phyloP scores from a whole-genome alignment of 495 filamentous ascomycete genomes.

The Cladorrhinum samala region DNA sequence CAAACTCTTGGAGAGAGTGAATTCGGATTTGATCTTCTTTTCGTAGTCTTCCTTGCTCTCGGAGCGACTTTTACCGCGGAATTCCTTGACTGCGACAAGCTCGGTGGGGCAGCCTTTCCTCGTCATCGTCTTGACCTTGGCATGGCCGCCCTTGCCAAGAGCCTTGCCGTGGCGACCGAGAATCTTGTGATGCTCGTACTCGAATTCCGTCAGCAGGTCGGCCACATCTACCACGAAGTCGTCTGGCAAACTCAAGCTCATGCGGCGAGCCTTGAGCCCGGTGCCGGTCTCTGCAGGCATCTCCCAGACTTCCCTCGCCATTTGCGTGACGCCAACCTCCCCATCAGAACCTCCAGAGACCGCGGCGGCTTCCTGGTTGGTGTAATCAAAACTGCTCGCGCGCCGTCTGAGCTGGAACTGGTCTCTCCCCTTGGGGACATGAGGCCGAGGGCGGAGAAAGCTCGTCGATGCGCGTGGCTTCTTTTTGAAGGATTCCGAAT shows the following conservation, averaged over 20 bases:
- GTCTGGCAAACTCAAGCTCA: conserved; percentile 57
- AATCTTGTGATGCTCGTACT: conserved; percentile 48
- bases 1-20: conserved; percentile 66
- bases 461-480: conserved; percentile 46
- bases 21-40: conserved; percentile 77
- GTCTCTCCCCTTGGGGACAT: conserved; percentile 15
- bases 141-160: conserved; percentile 67
- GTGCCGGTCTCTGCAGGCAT: conserved; percentile 54
- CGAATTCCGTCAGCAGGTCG: conserved; percentile 54
- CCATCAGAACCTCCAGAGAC: neutral
- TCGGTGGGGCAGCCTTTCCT: conserved; percentile 48
- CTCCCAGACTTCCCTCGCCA: conserved; percentile 40
- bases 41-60: conserved; percentile 63
- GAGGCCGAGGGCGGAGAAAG: conserved; percentile 35
- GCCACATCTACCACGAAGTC: conserved; percentile 59
- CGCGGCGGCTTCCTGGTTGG: conserved; percentile 15
- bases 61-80: conserved; percentile 54
- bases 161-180: conserved; percentile 55
- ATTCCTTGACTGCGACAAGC: conserved; percentile 72
- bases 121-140: conserved; percentile 64
- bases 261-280: conserved; percentile 58
- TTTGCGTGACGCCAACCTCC: conserved; percentile 16
- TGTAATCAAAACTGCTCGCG: conserved; percentile 33
- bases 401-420: conserved; percentile 21
- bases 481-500: conserved; percentile 34